Conservation (phyloP, 2,329 filamentous ascomycete species). For the Alternaria postmessia region DNA sequence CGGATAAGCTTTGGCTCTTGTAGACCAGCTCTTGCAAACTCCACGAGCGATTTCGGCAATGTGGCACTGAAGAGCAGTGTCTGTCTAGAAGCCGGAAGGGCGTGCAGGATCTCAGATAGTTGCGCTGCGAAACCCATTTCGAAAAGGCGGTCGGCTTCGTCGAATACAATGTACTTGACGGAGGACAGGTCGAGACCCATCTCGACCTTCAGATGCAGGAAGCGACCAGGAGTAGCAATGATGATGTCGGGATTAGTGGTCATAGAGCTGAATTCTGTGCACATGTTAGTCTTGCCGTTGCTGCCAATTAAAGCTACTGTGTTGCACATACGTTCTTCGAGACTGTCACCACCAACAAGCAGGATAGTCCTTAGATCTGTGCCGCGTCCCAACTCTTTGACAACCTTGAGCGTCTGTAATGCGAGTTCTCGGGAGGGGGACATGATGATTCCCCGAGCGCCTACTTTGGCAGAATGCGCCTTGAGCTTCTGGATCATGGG, state of each 20-base stretch:
- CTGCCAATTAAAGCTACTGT: not conserved
- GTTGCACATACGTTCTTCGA: slow-evolving; percentile 73
- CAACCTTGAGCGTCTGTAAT: slow-evolving; percentile 92
- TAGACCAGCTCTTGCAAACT: slow-evolving; percentile 91
- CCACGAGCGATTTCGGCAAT: slow-evolving; percentile 89
- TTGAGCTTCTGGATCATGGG: slow-evolving; percentile 97
- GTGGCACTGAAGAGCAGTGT: slow-evolving; percentile 96
- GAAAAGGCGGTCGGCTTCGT: slow-evolving; percentile 95
- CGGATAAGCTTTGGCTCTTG: slow-evolving; percentile 92
- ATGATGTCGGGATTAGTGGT: slow-evolving; percentile 95
- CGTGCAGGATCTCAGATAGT: slow-evolving; percentile 89
- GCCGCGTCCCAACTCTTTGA: slow-evolving; percentile 90
- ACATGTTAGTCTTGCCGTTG: slow-evolving; percentile 7
- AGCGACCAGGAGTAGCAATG: slow-evolving; percentile 95
- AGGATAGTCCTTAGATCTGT: slow-evolving; percentile 92
- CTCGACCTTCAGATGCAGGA: slow-evolving; percentile 95
- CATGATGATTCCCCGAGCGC: slow-evolving; percentile 84
- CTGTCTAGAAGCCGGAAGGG: slow-evolving; percentile 82
- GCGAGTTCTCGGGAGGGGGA: slow-evolving; percentile 95
- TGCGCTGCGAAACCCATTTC: slow-evolving; percentile 98
- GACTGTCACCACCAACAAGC: slow-evolving; percentile 90
- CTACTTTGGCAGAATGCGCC: slow-evolving; percentile 84
- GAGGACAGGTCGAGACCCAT: slow-evolving; percentile 93
- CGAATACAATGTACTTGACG: slow-evolving; percentile 93
- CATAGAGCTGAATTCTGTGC: slow-evolving; percentile 80